Evolutionary conservation across 106 monocot genomes (phyloP), one percentile per base, ranked within the genome.

Genomic region (Vanilla planifolia): DNA sequence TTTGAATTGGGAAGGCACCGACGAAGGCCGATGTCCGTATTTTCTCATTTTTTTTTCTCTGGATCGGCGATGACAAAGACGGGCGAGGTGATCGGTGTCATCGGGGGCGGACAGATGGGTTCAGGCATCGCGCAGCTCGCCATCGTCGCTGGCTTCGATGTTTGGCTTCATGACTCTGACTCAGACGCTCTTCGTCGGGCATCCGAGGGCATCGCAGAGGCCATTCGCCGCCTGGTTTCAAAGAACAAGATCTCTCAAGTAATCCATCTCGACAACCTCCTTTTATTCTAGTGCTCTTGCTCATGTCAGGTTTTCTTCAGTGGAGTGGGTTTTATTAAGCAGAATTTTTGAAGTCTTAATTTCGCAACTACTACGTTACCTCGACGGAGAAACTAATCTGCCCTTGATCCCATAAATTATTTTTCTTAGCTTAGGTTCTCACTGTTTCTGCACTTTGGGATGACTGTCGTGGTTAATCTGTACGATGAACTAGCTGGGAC

Each of bases 81-180:
- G 44, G n/a, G 58, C 43, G 48, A 48, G 62, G 42, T 55, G 59
- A 68, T 90, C 33, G 95, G 74, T 0, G 95, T 96, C 55, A 67
- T 96, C 64, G 95, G 91, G n/a, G 76, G 75, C 3, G 96, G 87
- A 6, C 96, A 96, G 84, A 96, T 96, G 96, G 96, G 91, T 2
- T 91, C 87, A 24, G 96, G 96, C 36, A 96, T 96, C 64, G 86
- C 91, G 63, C 96, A 96, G 84, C 77, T 96, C 34, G 84, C 91
- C 35, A 79, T 76, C 51, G 74, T 76, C n/a, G 65, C 87, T 24
- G 91, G 84, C 22, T 84, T 81, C 73, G 50, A 48, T 23, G 87
- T 91, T 55, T 55, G 59, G 59, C 70, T 91, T 46, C 74, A 66
- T 65, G 96, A 96, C 59, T 60, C 86, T 50, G 87, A 96, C 47